Evolutionary conservation across 495 filamentous ascomycete species (phyloP), one percentile per base, ranked within the genome.

Genomic region (Astrocystis sublimbata): DNA sequence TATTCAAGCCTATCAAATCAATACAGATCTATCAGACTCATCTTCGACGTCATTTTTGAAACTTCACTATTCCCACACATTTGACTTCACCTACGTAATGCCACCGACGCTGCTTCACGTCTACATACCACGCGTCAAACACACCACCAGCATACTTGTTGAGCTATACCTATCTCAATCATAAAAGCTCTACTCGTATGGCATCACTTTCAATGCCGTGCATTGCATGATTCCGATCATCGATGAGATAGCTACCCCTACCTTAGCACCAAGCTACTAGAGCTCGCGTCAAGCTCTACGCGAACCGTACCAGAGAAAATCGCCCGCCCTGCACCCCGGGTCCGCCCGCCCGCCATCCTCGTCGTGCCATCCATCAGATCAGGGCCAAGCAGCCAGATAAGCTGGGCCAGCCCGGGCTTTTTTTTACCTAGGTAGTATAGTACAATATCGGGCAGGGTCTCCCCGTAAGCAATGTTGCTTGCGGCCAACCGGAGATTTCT

Each of bases 401-500:
- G 42, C 46, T 49, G 17, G 43, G 33, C 42, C 49, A 38, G 42
- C 21, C 56, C 23, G 56, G 42, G 21, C 56, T 38, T 6, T 52
- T 17, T n/a, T n/a, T n/a, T n/a, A n/a, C n/a, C n/a, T n/a, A n/a
- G n/a, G n/a, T n/a, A n/a, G n/a, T n/a, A n/a, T n/a, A n/a, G n/a
- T n/a, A n/a, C n/a, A 40, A 30, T 10, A n/a, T 35, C 40, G 36
- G 35, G 26, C 1, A 21, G 50, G 6, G 55, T 26, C n/a, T 51
- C 45, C 58, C 50, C 42, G 58, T 36, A 52, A 52, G 58, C 42
- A 17, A 46, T 26, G 41, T 52, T 51, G 58, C 46, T 35, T 45
- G 40, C 24, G 40, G 46, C 45, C 35, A 40, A 35, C 52, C 35
- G 52, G 52, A 42, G 19, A 56, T 43, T 26, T 17, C 5, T 24